A percentile compares a stretch with the other conserved stretches of the same genome.
Conservation (phyloP, 257 asterid species). For the Solanum phureja region DNA sequence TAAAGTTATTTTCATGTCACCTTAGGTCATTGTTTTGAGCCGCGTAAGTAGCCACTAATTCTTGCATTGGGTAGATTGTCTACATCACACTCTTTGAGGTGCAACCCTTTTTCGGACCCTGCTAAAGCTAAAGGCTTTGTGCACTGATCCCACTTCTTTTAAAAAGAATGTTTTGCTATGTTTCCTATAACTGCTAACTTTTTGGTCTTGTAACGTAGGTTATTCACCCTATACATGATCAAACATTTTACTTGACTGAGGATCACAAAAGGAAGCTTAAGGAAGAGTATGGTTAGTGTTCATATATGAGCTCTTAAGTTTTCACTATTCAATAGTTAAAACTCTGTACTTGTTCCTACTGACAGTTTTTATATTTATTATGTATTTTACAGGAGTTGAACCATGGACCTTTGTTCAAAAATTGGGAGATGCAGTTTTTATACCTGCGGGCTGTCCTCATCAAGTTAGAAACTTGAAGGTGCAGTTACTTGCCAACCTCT, state of each 20-base stretch:
- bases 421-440: constrained; percentile 76
- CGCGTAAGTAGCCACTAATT: neutral
- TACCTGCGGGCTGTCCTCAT: constrained; percentile 96
- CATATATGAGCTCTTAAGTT: neutral
- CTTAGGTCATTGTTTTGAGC: neutral
- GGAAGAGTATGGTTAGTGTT: constrained; percentile 68
- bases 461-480: constrained; percentile 93
- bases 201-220: constrained; percentile 24
- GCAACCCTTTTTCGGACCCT: neutral
- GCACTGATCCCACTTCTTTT: neutral
- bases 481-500: neutral
- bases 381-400: constrained; percentile 50
- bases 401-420: constrained; percentile 89
- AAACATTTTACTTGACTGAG: constrained; percentile 60
- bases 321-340: neutral
- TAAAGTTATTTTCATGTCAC: neutral
- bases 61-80: neutral
- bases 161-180: neutral
- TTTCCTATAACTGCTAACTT: neutral
- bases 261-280: constrained; percentile 74
- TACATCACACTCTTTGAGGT: neutral
- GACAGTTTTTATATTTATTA: neutral
- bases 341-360: neutral
- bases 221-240: constrained; percentile 86
- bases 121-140: neutral